Evolutionary conservation across 306 rosid species (phyloP), one percentile per base, ranked within the genome.

Genomic region (Vigna unguiculata): DNA sequence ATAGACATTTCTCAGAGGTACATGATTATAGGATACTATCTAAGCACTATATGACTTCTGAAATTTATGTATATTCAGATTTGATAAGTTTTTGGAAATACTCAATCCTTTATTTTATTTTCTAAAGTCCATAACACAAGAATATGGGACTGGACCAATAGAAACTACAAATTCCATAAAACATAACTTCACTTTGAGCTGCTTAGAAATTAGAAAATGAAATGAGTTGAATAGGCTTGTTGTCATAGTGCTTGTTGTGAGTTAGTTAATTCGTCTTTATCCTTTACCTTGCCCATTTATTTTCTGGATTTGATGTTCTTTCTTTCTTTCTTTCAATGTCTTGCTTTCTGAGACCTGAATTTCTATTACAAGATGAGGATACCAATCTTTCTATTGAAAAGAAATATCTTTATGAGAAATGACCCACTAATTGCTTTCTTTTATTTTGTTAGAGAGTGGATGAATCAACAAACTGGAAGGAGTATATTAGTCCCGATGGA

Each of bases 401-500:
- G 21, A 49, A 75, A 63, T 80, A 75, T 84, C 72, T 22, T 48
- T 53, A 30, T 75, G 61, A 75, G 63, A 76, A 77, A 51, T 13
- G 67, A 67, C 81, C 41, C 3, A 76, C 87, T 83, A 17, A 81
- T 83, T 72, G 60, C 71, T 61, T 69, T 85, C 3, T 77, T 54
- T 77, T 69, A 11, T 79, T 86, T 78, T 79, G 63, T 70, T 90
- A 93, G 98, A 93, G 92, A 84, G 97, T 87, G 17, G 98, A 93
- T 80, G 94, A 97, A 83, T 87, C 97, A 76, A 93, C 97, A 61
- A 88, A 91, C 83, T 93, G 98, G 98, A 91, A 93, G 83, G 98
- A 93, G 82, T 90, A 78, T 86, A 75, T 84, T 5, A 91, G 97
- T 84, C 97, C 97, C 47, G 96, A 93, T 72, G 96, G 98, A 78